Evolutionary conservation across 2,329 filamentous ascomycete genomes (phyloP), one percentile per base, ranked within the genome.

Genomic region (Fusarium sp.): DNA sequence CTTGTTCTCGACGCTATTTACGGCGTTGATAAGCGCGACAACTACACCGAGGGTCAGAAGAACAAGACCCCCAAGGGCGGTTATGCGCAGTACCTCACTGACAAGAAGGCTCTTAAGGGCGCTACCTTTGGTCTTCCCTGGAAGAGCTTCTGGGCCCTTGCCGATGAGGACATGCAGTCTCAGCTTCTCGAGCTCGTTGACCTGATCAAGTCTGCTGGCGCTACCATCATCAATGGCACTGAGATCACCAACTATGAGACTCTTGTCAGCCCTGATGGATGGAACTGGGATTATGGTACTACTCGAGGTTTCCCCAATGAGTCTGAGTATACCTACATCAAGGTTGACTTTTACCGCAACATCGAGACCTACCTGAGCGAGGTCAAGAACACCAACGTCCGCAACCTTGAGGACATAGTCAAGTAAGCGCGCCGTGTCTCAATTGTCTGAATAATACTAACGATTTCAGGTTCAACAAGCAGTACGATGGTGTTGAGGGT

Each of bases 321-420:
- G 80, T 93, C 90, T 18, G 92, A 94, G 79, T 94, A 91, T 80
- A 92, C 90, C 0, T 89, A 91, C 53, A 85, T 94, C 71, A 93
- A 93, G 79, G 89, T 91, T 0, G 90, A 93, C 77, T 92, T 92
- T 75, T 92, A 91, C 80, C 86, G 86, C 76, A 84, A 87, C 76
- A 85, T 93, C 79, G 85, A 86, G 60, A 79, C 82, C 2, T 94
- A 93, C 72, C 87, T 93, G 0, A 83, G 87, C 1, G 87, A 90
- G 71, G 84, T 93, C 0, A 81, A 83, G 29, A 92, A 92, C 80
- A 91, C 89, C 10, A 78, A 84, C 10, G 85, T 92, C 41, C 84
- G 83, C 38, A 86, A 85, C 3, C 81, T 93, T 1, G 87, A 90
- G 70, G 91, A 93, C 71, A 86, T 93, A n/a, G 85, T 93, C 13